Percentiles rank a stretch among this genome's conserved stretches.
phyloP scores from a whole-genome alignment of 2,329 filamentous ascomycete species.

The Pseudogymnoascus sp. region DNA sequence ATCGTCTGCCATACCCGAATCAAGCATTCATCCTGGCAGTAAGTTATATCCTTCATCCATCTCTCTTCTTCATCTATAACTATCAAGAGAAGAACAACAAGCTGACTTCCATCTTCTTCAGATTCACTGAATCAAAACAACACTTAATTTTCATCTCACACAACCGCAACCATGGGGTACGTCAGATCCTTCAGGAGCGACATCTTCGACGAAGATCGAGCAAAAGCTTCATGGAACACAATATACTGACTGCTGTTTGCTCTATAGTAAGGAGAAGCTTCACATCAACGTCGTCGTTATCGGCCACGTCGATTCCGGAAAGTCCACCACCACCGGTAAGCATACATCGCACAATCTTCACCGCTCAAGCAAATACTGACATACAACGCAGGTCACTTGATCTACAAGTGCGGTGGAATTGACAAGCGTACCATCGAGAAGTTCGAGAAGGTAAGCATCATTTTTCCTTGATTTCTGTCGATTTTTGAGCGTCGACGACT shows the following conservation, averaged over 20 bases:
- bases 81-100: background rate
- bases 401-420: constrained; percentile 99
- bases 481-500: constrained; percentile 20
- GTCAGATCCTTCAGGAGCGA: constrained; percentile 17
- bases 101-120: constrained; percentile 3
- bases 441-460: constrained; percentile 91
- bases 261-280: constrained; percentile 79
- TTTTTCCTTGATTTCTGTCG: constrained; percentile 10
- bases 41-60: background rate
- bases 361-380: constrained; percentile 17
- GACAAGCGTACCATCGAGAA: constrained; percentile 99
- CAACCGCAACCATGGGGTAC: constrained; percentile 29
- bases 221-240: constrained; percentile 14
- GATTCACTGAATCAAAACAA: constrained; percentile 7
- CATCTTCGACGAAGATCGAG: constrained; percentile 16
- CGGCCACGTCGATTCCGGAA: constrained; percentile 99
- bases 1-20: constrained; percentile 11
- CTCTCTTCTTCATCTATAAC: background rate
- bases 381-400: constrained; percentile 70
- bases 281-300: constrained; percentile 99
- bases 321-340: constrained; percentile 93
- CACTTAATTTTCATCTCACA: constrained; percentile 9
- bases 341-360: constrained; percentile 11
- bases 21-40: constrained; percentile 11
- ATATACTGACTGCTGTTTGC: constrained; percentile 22